A percentile compares a stretch with the other conserved stretches of the same genome.
Conservation (phyloP, 805 yeast species). For the Cyberlindnera japonica region DNA sequence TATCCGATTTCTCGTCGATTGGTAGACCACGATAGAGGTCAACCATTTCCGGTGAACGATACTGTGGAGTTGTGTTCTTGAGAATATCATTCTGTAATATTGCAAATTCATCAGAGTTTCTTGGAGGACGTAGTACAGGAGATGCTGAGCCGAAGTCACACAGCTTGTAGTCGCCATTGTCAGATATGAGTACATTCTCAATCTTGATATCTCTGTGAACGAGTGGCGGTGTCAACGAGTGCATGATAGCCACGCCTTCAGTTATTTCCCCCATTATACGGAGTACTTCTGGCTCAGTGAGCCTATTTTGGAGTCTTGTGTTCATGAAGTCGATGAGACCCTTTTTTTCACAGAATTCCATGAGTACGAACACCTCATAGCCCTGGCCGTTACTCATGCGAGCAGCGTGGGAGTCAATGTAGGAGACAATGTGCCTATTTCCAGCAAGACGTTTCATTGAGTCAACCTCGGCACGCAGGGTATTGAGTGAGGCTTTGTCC, state of each 20-base stretch:
- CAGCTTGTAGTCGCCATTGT: conserved; percentile 55
- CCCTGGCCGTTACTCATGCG: conserved; percentile 51
- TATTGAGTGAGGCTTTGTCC: conserved; percentile 75
- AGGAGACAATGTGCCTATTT: conserved; percentile 75
- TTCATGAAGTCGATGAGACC: conserved; percentile 82
- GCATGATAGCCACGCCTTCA: conserved; percentile 76
- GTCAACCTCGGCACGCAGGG: conserved; percentile 91
- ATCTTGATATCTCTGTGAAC: conserved; percentile 80
- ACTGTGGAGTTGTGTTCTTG: conserved; percentile 82
- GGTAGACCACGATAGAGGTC: conserved; percentile 66
- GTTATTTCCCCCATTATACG: conserved; percentile 66
- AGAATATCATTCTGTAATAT: conserved; percentile 62
- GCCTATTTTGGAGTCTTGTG: conserved; percentile 58
- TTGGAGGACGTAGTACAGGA: conserved; percentile 59
- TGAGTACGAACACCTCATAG: conserved; percentile 72
- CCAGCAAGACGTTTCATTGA: conserved; percentile 91
- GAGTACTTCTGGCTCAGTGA: conserved; percentile 65
- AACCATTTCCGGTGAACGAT: conserved; percentile 81
- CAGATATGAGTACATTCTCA: conserved; percentile 70
- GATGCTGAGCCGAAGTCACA: conserved; percentile 86
- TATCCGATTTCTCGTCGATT: conserved; percentile 77
- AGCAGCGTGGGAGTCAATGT: conserved; percentile 94
- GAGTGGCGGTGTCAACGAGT: conserved; percentile 64
- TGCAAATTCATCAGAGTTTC: conserved; percentile 54
- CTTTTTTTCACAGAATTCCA: conserved; percentile 76